A percentile compares a stretch with the other conserved stretches of the same genome.
These are phyloP conservation scores for Colletotrichum tabaci DNA, from an alignment of 2,329 filamentous ascomycete genomes.

Conservation along the genomic window DNA sequence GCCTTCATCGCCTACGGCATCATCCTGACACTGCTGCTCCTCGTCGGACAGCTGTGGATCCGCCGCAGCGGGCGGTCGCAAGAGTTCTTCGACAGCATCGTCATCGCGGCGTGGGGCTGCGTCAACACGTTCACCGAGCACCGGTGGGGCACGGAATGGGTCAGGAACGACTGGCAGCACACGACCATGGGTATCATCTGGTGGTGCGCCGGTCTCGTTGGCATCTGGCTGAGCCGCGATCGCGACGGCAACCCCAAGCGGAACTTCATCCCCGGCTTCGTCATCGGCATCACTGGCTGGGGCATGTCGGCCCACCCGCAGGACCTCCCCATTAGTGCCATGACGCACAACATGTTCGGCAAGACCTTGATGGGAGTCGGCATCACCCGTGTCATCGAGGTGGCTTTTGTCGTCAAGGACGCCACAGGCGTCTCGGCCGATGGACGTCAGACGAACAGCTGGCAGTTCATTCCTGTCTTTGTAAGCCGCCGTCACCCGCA, in stretches of 20 bases:
- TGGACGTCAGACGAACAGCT: constrained; percentile 76
- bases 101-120: constrained; percentile 96
- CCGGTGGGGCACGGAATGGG: constrained; percentile 91
- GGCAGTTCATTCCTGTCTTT: constrained; percentile 69
- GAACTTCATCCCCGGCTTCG: constrained; percentile 93
- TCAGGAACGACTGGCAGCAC: constrained; percentile 94
- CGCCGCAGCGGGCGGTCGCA: constrained; percentile 87
- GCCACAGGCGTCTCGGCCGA: constrained; percentile 75
- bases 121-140: constrained; percentile 99
- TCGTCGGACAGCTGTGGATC: constrained; percentile 92
- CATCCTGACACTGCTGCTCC: constrained; percentile 85
- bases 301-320: constrained; percentile 96
- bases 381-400: constrained; percentile 87
- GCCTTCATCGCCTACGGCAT: constrained; percentile 97
- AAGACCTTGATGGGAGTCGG: constrained; percentile 96
- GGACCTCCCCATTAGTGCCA: constrained; percentile 84
- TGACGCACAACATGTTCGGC: constrained; percentile 91
- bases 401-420: constrained; percentile 89
- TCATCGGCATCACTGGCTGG: constrained; percentile 94
- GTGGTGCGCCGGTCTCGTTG: constrained; percentile 94
- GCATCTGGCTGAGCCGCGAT: constrained; percentile 91
- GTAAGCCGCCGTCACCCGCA: constrained; percentile 59
- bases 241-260: constrained; percentile 88
- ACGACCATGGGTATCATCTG: constrained; percentile 99
- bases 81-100: constrained; percentile 94